Conservation (phyloP, 2,329 filamentous ascomycete genomes). For the Aureobasidium sp. region DNA sequence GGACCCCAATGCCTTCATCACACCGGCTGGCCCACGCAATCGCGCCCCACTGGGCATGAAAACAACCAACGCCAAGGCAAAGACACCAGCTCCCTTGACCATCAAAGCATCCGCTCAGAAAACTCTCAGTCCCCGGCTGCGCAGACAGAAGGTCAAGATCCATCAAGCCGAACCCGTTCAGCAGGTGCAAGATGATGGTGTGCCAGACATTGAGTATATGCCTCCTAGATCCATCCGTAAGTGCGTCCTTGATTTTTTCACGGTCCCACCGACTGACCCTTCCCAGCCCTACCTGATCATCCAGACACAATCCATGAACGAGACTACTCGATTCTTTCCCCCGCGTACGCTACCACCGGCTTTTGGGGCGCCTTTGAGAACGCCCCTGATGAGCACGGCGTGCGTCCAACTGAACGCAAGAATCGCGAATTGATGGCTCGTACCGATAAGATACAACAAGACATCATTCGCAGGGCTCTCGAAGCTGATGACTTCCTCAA, state of each 20-base stretch:
- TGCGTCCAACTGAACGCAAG: conserved; percentile 6
- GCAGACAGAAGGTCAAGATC: conserved; percentile 50
- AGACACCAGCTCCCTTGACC: conserved; percentile 49
- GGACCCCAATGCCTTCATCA: conserved; percentile 61
- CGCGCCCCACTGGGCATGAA: conserved; percentile 86
- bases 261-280: not conserved
- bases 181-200: conserved; percentile 36
- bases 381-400: conserved; percentile 55
- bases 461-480: conserved; percentile 23
- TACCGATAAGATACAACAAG: conserved; percentile 19
- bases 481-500: conserved; percentile 23
- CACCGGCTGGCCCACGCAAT: conserved; percentile 65
- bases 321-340: conserved; percentile 35
- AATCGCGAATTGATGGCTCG: conserved; percentile 12
- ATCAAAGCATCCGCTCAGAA: conserved; percentile 29
- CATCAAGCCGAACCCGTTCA: conserved; percentile 45
- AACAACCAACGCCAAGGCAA: conserved; percentile 88
- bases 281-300: conserved; percentile 22
- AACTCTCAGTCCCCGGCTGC: conserved; percentile 49
- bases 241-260: not conserved
- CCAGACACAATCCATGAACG: conserved; percentile 21
- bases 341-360: conserved; percentile 45
- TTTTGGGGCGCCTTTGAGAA: conserved; percentile 43
- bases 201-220: conserved; percentile 82
- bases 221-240: conserved; percentile 59